Evolutionary conservation across 2,329 filamentous ascomycete species (phyloP).

Genomic region (Aureobasidium sp.): DNA sequence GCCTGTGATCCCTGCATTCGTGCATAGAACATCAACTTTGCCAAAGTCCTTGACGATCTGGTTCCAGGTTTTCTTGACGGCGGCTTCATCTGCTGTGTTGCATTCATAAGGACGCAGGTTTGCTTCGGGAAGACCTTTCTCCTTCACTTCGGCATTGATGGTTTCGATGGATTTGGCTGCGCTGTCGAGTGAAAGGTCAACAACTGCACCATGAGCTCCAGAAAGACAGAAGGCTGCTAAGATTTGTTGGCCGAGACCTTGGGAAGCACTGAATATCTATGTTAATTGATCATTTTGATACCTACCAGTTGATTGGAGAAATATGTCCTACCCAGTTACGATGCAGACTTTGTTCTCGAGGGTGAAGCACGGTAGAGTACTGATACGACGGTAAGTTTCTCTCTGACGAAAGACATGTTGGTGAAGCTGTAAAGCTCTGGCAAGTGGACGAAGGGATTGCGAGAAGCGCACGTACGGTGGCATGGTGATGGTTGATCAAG

Average conservation of each 20-base stretch:
- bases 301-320: background rate
- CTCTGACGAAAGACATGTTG: background rate
- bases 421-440: background rate
- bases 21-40: constrained; percentile 35
- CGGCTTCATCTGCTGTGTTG: constrained; percentile 33
- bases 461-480: constrained; percentile 16
- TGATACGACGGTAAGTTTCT: constrained; percentile 13
- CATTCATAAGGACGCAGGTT: constrained; percentile 34
- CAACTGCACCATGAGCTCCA: constrained; percentile 28
- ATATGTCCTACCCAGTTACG: constrained; percentile 16
- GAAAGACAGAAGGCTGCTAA: constrained; percentile 28
- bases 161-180: constrained; percentile 26
- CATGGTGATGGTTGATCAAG: background rate
- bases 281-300: background rate
- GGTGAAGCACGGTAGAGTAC: constrained; percentile 18
- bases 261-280: constrained; percentile 20
- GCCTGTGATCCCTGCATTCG: constrained; percentile 35
- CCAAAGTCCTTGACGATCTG: constrained; percentile 31
- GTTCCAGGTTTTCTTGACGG: constrained; percentile 31
- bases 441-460: background rate
- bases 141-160: constrained; percentile 26
- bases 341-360: constrained; percentile 18
- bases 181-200: constrained; percentile 26
- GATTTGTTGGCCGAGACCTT: constrained; percentile 29
- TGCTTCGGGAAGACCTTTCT: constrained; percentile 21